Base-by-base conservation (phyloP, 352 stramenopile species). In the Globisporangium splendens region DNA sequence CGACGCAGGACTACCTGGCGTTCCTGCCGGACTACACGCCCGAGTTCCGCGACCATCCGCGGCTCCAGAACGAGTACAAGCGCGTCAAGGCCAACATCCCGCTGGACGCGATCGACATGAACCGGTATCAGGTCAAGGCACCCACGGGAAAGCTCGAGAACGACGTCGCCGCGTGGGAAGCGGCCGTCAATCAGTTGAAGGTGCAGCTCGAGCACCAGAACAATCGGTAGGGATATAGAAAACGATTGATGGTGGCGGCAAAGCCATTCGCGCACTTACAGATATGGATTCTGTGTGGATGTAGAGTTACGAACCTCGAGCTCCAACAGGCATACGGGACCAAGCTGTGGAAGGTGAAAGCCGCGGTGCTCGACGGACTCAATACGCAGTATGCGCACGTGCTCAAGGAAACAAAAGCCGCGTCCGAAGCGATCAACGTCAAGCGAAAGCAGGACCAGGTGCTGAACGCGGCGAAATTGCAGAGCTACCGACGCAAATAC, bases 251-350 rank as follows among this genome's bases (percentile, higher is more conserved):
- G 28, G 28, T 10, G 3, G 28, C 7, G 28, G 7, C 24, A 6
- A 31, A 6, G 2, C 24, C 24, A 31, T 5, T 31, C 24, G 24
- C 28, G 28, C 10, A 3, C 28, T 35, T 35, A 35, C 5, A 8
- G 3, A 35, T 4, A 11, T 47, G 20, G n/a, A 28, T 44, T 3
- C 12, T 53, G n/a, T 35, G 12, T 21, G n/a, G 35, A 21, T 46
- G 46, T 65, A 82, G 76, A n/a, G 76, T 91, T 13, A 62, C 79
- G 41, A 91, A 87, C 67, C 59, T 93, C 33, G 83, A 93, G 62
- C 70, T 93, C 35, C 72, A 89, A 56, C 83, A 93, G 44, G 69
- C 69, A 22, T 93, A 91, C 55, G 81, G 79, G 8, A 69, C 79
- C 12, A 88, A 89, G 51, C 56, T 87, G 43, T 81, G 69, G 60